Percentiles rank a stretch among this genome's conserved stretches.
These are phyloP conservation scores for Claviceps arundinis DNA, from an alignment of 2,329 filamentous ascomycete species.

Conservation along the genomic window DNA sequence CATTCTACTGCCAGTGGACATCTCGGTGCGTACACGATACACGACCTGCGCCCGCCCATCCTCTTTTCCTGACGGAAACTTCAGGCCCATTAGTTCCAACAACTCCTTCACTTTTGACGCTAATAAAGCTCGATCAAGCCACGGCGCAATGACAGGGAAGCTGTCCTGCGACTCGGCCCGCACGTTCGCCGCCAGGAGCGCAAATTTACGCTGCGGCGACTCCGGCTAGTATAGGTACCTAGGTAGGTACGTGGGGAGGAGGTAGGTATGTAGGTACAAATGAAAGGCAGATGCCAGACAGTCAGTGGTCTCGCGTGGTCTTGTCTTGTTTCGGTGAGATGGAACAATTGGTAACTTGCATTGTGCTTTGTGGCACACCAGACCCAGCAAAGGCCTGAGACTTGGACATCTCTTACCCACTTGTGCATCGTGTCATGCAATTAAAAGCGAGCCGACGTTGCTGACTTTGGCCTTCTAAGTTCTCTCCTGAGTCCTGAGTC, in stretches of 20 bases:
- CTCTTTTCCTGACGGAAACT: background rate
- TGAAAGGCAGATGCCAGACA: background rate
- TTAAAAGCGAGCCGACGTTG: background rate
- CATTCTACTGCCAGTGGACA: background rate
- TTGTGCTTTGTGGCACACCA: background rate
- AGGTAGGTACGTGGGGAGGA: background rate
- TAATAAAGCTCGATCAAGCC: background rate
- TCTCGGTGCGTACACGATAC: background rate
- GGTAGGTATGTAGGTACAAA: background rate
- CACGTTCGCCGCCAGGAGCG: background rate
- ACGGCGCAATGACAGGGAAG: background rate
- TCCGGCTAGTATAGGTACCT: too few species aligned
- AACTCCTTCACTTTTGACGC: background rate
- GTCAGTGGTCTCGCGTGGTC: background rate
- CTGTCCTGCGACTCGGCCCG: background rate
- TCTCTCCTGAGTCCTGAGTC: too few species aligned
- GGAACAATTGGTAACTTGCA: background rate
- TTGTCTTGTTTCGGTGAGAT: background rate
- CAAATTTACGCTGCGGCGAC: background rate
- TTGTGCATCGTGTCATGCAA: background rate
- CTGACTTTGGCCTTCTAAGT: too few species aligned
- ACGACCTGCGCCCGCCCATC: background rate
- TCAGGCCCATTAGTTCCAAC: background rate
- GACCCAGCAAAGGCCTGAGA: background rate
- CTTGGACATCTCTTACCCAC: background rate